Base-by-base conservation (phyloP, 768 basidiomycete genomes). In the Tylopilus intermedius region DNA sequence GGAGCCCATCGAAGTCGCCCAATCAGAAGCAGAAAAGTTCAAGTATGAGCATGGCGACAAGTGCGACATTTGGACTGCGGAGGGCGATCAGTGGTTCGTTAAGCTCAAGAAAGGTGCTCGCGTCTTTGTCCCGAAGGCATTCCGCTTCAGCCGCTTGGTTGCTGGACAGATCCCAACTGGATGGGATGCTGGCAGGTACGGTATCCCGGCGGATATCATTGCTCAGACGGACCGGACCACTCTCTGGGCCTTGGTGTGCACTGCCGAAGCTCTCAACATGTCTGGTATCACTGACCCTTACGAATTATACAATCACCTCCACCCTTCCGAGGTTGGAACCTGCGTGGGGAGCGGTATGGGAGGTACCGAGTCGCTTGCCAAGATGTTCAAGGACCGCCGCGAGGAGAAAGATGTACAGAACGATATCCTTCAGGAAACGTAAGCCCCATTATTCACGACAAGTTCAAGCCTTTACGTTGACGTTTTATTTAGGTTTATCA, bases 351-450 rank as follows among this genome's bases (percentile, higher is more conserved):
- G 91, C 63, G 96, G 96, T 60, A 98, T 99, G 95, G 96, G 96
- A 62, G 96, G 96, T 63, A 83, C 91, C 58, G 82, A 84, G 53
- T 90, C 88, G 64, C 77, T 97, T 73, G 79, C 86, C 47, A 86
- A 90, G 72, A 99, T 99, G 96, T 99, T 99, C 81, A 96, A 92
- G 71, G 96, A 99, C 67, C 88, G 96, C 57, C 88, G 94, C 38
- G 95, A 97, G 65, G 96, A 97, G 76, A 90, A 89, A 69, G 94
- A 97, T 33, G 94, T 98, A 1, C 96, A 98, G 73, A 98, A 94
- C 64, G 96, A 99, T 64, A 89, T 99, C 58, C 76, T 99, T 40
- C 96, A 98, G 71, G 96, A 99, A 72, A 98, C 96, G 89, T 93
- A 62, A 66, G 90, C 1, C n/a, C 29, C 11, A 27, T 14, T 40